Conservation (phyloP, 441 rosid species). For the Gossypium trilobum region DNA sequence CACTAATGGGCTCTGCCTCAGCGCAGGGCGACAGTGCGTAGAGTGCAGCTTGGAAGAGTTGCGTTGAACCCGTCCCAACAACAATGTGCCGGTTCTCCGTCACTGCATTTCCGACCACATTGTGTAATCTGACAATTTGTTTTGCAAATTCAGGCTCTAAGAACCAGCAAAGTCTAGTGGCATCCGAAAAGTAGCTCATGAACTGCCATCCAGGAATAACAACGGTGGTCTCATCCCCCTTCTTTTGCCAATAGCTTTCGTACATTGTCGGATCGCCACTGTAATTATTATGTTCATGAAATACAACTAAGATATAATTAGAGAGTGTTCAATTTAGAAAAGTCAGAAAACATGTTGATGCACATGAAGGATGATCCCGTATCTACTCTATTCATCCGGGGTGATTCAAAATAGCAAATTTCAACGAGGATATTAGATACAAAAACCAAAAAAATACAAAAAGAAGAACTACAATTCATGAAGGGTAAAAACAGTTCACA, state of each 20-base stretch:
- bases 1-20: slow-evolving; percentile 50
- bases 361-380: not conserved
- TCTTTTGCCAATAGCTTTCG: slow-evolving; percentile 59
- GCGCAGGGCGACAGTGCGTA: slow-evolving; percentile 63
- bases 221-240: slow-evolving; percentile 57
- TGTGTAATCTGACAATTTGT: slow-evolving; percentile 56
- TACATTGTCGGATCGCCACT: slow-evolving; percentile 94
- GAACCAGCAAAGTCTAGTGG: slow-evolving; percentile 68
- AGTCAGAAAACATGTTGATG: not conserved
- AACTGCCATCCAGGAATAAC: slow-evolving; percentile 84
- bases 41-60: slow-evolving; percentile 71
- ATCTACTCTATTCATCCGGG: not conserved
- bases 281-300: slow-evolving; percentile 14
- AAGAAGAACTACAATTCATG: not conserved
- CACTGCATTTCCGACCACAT: slow-evolving; percentile 67
- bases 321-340: no score
- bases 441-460: no score
- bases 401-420: no score
- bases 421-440: no score
- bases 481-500: not conserved
- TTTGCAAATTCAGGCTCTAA: slow-evolving; percentile 61
- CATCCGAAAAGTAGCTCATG: slow-evolving; percentile 70
- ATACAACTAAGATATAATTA: not conserved
- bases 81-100: slow-evolving; percentile 53
- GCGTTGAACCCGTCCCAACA: slow-evolving; percentile 89